Percentiles rank a stretch among this genome's conserved stretches.
phyloP scores from a whole-genome alignment of 345 rosid species.

The Odontarrhena argentea region DNA sequence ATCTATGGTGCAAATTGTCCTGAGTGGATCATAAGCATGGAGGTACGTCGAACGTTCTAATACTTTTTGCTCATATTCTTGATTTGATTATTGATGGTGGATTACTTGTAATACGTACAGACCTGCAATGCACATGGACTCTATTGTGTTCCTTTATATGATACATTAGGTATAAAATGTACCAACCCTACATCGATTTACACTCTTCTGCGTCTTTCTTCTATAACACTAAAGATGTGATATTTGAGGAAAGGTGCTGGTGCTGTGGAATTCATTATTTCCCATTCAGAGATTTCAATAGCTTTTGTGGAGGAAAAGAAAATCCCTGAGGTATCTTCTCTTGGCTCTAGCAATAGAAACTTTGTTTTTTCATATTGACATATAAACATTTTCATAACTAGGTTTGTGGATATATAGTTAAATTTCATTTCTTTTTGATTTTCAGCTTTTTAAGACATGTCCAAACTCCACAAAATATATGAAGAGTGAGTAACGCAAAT shows the following conservation, averaged over 20 bases:
- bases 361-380: background rate
- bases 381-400: too few species aligned
- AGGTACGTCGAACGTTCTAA: too few species aligned
- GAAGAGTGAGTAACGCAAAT: conserved; percentile 54
- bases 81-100: background rate
- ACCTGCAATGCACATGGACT: conserved; percentile 91
- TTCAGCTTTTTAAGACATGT: conserved; percentile 73
- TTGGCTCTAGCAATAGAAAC: background rate
- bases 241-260: conserved; percentile 59
- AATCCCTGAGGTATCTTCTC: conserved; percentile 60
- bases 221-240: conserved; percentile 2
- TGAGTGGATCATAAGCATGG: conserved; percentile 92
- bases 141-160: conserved; percentile 83
- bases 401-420: background rate
- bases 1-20: conserved; percentile 74
- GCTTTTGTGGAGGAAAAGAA: conserved; percentile 81
- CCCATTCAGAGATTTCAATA: conserved; percentile 75
- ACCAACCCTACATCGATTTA: background rate
- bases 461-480: conserved; percentile 55
- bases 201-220: background rate
- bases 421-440: conserved; percentile 1
- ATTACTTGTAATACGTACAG: conserved; percentile 51
- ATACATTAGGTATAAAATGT: conserved; percentile 64
- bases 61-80: too few species aligned
- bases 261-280: conserved; percentile 73